Evolutionary conservation across 352 stramenopile species (phyloP), one percentile per base, ranked within the genome.

Genomic region (Phytophthora lateralis): DNA sequence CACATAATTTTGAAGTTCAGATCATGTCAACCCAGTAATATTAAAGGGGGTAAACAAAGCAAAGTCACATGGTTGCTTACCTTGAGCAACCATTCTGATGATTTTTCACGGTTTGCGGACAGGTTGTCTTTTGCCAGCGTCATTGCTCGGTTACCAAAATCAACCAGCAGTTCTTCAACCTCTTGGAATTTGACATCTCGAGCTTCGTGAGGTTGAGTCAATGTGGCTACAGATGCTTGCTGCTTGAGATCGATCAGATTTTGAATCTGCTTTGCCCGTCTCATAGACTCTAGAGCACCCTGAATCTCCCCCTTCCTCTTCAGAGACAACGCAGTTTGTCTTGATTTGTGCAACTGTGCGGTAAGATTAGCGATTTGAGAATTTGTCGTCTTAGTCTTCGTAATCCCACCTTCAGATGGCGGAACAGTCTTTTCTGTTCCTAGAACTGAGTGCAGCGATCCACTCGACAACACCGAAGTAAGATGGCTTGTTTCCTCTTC

Each of bases 221-320:
- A 35, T 12, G 29, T 27, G 10, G 5, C 10, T 34, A 24, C 21
- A 51, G 32, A 15, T 12, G 44, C 29, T 34, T 70, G 59, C 4
- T 80, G 69, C 32, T 88, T 90, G 27, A 82, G 60, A 34, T 78
- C 48, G 20, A 93, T 75, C 1, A 89, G 63, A 27, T 65, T 64
- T 54, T 94, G 76, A 37, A 93, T 82, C 43, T 89, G 76, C 61
- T 94, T 94, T 9, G 78, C 56, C n/a, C 78, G 78, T 12, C 78
- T 74, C 78, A 94, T 81, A 18, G 72, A 75, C 7, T 80, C 77
- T n/a, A 92, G 49, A 0, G 85, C 85, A 20, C 64, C 80, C 29
- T 81, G 52, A n/a, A 87, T 63, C 34, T 87, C 65, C 11, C 80
- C 78, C 18, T 83, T 70, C 18, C 77, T 69, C 51, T 94, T 94